These are phyloP conservation scores for Colletotrichum liriopes DNA, from an alignment of 2,329 filamentous ascomycete genomes.

Conservation along the genomic window DNA sequence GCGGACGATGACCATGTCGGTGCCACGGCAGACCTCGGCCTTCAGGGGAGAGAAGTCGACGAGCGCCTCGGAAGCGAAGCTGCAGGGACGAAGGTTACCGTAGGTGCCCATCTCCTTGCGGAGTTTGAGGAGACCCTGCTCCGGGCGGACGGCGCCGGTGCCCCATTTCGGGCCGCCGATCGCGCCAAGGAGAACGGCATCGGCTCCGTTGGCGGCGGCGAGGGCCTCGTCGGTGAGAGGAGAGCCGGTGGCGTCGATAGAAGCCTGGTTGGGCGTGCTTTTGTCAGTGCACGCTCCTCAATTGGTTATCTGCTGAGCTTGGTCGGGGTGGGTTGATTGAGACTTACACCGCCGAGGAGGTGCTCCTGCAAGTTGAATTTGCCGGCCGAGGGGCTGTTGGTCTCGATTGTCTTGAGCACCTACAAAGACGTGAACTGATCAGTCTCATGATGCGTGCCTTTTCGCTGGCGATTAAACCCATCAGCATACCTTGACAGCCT, in stretches of 20 bases:
- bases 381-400: slow-evolving; percentile 75
- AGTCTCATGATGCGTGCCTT: slow-evolving; percentile 27
- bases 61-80: slow-evolving; percentile 90
- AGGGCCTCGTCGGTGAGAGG: slow-evolving; percentile 89
- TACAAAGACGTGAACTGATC: slow-evolving; percentile 53
- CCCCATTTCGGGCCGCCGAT: slow-evolving; percentile 99
- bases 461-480: neutral
- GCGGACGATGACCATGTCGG: slow-evolving; percentile 93
- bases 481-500: slow-evolving; percentile 83
- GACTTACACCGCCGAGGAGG: slow-evolving; percentile 89
- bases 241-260: slow-evolving; percentile 85
- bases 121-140: slow-evolving; percentile 91
- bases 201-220: slow-evolving; percentile 84
- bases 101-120: slow-evolving; percentile 96
- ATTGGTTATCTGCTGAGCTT: neutral
- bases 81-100: slow-evolving; percentile 96
- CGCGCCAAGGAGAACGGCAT: slow-evolving; percentile 92
- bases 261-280: slow-evolving; percentile 71
- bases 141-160: slow-evolving; percentile 87
- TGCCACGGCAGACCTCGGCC: slow-evolving; percentile 85
- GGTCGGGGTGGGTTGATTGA: neutral
- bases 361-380: slow-evolving; percentile 94
- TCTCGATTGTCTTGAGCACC: slow-evolving; percentile 86
- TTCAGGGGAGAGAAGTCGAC: slow-evolving; percentile 91
- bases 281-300: neutral